phyloP scores from a whole-genome alignment of 495 filamentous ascomycete species.

The Annulohypoxylon moriforme region DNA sequence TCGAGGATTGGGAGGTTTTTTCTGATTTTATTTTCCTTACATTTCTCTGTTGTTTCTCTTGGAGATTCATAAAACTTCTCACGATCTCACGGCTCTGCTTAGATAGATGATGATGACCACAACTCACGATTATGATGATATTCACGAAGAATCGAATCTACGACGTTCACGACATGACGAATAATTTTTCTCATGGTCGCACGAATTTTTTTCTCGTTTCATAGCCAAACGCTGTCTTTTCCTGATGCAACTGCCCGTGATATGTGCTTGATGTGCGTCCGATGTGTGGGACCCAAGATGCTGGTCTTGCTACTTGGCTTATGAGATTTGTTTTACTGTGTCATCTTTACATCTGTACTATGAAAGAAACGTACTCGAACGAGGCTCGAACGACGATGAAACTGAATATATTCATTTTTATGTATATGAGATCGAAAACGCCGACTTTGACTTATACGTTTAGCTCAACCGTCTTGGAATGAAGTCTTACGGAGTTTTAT shows the following conservation, averaged over 20 bases:
- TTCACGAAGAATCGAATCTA: slow-evolving; percentile 44
- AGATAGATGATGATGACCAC: slow-evolving; percentile 41
- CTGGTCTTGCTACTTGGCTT: neutral
- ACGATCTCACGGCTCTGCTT: slow-evolving; percentile 39
- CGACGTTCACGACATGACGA: slow-evolving; percentile 43
- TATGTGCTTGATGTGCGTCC: neutral
- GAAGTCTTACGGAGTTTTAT: slow-evolving; percentile 20
- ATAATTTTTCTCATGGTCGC: slow-evolving; percentile 31
- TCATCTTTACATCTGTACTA: neutral
- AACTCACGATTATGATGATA: slow-evolving; percentile 36
- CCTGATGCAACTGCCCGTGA: slow-evolving; percentile 12
- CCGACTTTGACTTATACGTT: neutral
- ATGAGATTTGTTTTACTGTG: neutral
- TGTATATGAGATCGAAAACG: slow-evolving; percentile 1
- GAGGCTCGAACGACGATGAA: neutral
- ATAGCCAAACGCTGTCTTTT: slow-evolving; percentile 6
- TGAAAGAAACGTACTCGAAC: neutral
- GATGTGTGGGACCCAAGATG: neutral
- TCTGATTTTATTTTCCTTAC: slow-evolving; percentile 20
- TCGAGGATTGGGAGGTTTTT: slow-evolving; percentile 14
- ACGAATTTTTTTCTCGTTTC: slow-evolving; percentile 15
- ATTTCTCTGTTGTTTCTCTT: slow-evolving; percentile 18
- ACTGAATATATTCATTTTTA: neutral
- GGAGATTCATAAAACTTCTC: slow-evolving; percentile 35
- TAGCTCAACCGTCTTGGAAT: neutral